Evolutionary conservation across 2,329 filamentous ascomycete genomes (phyloP).

Genomic region (Beauveria asiatica): DNA sequence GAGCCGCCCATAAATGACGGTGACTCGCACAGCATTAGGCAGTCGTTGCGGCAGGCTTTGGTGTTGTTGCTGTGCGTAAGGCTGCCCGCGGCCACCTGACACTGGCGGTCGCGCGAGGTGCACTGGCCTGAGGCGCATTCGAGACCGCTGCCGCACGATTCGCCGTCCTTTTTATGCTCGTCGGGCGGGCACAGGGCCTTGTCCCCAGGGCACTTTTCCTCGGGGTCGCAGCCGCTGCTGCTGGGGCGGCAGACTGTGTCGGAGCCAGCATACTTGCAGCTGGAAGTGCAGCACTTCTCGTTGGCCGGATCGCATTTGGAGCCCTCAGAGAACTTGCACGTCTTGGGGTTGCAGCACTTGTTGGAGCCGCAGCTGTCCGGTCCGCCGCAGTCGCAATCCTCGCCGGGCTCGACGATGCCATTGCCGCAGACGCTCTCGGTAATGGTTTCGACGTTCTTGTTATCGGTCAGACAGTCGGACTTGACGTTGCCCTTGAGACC

Average conservation of each 20-base stretch:
- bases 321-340: constrained; percentile 71
- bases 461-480: constrained; percentile 71
- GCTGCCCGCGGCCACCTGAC: constrained; percentile 72
- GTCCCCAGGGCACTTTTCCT: constrained; percentile 72
- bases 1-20: constrained; percentile 55
- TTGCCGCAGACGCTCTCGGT: constrained; percentile 86
- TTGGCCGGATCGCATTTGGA: constrained; percentile 75
- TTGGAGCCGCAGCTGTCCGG: constrained; percentile 62
- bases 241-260: constrained; percentile 71
- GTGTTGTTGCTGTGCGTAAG: constrained; percentile 68
- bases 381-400: constrained; percentile 95
- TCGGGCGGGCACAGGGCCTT: constrained; percentile 68
- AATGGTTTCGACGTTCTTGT: constrained; percentile 73
- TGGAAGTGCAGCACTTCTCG: constrained; percentile 66
- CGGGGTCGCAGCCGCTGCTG: constrained; percentile 74
- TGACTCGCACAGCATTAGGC: constrained; percentile 67
- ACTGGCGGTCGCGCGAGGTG: constrained; percentile 85
- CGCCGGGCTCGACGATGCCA: constrained; percentile 87
- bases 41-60: constrained; percentile 66
- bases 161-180: constrained; percentile 58
- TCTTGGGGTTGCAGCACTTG: constrained; percentile 72
- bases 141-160: constrained; percentile 61
- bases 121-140: constrained; percentile 88
- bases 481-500: constrained; percentile 73
- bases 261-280: constrained; percentile 59